These are phyloP conservation scores for Austroboletus niveus DNA, from an alignment of 1,284 basidiomycete genomes.

Conservation along the genomic window DNA sequence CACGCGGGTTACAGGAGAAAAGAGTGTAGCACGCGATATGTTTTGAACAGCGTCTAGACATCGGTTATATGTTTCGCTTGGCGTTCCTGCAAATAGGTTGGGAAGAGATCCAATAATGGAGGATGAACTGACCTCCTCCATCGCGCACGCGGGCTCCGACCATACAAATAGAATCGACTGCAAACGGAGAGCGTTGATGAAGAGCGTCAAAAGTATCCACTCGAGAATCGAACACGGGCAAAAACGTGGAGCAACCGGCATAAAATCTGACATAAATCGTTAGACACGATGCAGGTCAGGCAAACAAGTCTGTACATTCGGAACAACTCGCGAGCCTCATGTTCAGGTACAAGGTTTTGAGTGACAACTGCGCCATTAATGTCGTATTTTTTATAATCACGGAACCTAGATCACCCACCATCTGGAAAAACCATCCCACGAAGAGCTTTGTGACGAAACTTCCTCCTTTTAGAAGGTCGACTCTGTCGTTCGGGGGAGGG, in stretches of 20 bases:
- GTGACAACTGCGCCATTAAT: conserved; percentile 58
- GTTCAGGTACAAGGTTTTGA: conserved; percentile 74
- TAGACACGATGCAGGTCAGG: conserved; percentile 1
- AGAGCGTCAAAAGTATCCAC: conserved; percentile 80
- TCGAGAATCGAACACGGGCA: conserved; percentile 79
- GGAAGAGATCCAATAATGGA: background rate
- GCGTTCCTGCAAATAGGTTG: conserved; percentile 42
- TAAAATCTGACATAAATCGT: conserved; percentile 59
- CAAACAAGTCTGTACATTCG: conserved; percentile 51
- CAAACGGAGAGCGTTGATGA: conserved; percentile 80
- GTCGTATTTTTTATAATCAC: conserved; percentile 9
- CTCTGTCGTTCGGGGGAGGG: conserved; percentile 64
- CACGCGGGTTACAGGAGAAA: conserved; percentile 75
- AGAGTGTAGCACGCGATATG: conserved; percentile 83
- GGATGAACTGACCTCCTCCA: conserved; percentile 65
- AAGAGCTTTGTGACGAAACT: conserved; percentile 56
- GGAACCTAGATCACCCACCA: conserved; percentile 41
- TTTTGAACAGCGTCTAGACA: conserved; percentile 79
- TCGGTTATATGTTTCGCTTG: conserved; percentile 63
- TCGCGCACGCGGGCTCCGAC: conserved; percentile 85
- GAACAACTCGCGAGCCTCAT: conserved; percentile 81
- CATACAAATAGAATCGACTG: conserved; percentile 86
- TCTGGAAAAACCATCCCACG: conserved; percentile 62
- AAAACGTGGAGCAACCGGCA: conserved; percentile 84
- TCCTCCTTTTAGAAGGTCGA: conserved; percentile 69